Percentiles rank a stretch among this genome's conserved stretches.
Conservation (phyloP, 2,329 filamentous ascomycete species). For the Hypoxylon sp. region DNA sequence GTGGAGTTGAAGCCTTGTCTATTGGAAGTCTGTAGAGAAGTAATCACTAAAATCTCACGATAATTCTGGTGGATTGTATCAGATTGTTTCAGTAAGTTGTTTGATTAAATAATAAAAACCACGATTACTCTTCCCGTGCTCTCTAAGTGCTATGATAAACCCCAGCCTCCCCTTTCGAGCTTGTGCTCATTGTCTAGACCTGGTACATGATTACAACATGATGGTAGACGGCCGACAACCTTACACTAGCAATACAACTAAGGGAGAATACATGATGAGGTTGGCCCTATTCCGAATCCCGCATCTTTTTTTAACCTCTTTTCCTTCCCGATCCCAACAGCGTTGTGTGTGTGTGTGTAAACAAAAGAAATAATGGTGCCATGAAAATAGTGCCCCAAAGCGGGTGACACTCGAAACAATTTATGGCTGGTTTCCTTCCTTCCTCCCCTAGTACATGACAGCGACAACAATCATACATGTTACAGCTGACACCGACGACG, state of each 20-base stretch:
- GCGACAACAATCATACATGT: slow-evolving; percentile 23
- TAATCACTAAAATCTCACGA: neutral
- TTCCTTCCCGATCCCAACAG: slow-evolving; percentile 14
- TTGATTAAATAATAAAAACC: slow-evolving; percentile 38
- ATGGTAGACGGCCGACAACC: slow-evolving; percentile 36
- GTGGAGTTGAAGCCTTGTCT: neutral
- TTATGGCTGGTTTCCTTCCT: slow-evolving; percentile 27
- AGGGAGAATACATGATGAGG: slow-evolving; percentile 40
- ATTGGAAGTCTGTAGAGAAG: neutral
- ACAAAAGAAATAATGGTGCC: slow-evolving; percentile 25
- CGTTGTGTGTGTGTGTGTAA: neutral
- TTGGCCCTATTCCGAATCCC: slow-evolving; percentile 13
- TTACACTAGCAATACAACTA: slow-evolving; percentile 45
- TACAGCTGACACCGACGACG: slow-evolving; percentile 29
- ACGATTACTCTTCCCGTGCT: slow-evolving; percentile 29
- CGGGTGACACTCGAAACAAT: slow-evolving; percentile 26
- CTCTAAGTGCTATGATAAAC: slow-evolving; percentile 20
- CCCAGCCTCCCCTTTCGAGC: slow-evolving; percentile 35
- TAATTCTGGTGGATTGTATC: neutral
- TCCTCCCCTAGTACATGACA: slow-evolving; percentile 28
- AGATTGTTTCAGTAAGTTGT: slow-evolving; percentile 6
- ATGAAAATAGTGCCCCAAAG: slow-evolving; percentile 16
- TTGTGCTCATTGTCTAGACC: slow-evolving; percentile 47
- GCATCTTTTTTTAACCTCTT: slow-evolving; percentile 16
- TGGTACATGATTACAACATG: slow-evolving; percentile 44